Conservation (phyloP, 108 stramenopile genomes). For the Skeletonema tropicum region DNA sequence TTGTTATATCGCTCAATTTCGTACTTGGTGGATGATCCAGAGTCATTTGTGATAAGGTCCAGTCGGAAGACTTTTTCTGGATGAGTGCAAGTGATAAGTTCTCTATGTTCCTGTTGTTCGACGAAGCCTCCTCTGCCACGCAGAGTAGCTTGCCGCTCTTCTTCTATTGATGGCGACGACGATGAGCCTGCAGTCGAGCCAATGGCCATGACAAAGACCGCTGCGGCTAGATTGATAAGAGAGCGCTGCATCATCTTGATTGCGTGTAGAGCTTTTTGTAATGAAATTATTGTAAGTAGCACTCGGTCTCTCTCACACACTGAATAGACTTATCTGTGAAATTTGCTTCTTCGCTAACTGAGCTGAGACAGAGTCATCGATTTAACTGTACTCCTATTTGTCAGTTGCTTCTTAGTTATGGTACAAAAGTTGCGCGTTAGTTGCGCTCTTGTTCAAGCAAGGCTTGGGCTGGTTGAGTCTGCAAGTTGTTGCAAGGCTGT, state of each 20-base stretch:
- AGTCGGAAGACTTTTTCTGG: neutral
- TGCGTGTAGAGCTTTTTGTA: too few species aligned
- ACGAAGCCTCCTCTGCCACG: neutral
- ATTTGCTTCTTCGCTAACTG: too few species aligned
- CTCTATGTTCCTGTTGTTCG: neutral
- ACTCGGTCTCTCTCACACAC: too few species aligned
- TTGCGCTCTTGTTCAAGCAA: too few species aligned
- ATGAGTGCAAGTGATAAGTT: neutral
- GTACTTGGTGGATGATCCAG: neutral
- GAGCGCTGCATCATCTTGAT: neutral
- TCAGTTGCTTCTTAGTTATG: too few species aligned
- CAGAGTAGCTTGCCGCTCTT: neutral
- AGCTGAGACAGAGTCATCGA: too few species aligned
- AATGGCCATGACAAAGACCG: neutral
- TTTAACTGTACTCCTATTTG: too few species aligned
- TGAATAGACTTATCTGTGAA: too few species aligned
- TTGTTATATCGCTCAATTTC: neutral
- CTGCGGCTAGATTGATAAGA: neutral
- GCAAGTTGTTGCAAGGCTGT: too few species aligned
- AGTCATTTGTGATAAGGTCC: neutral
- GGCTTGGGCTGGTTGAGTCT: too few species aligned
- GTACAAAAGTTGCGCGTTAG: too few species aligned
- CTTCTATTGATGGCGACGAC: neutral
- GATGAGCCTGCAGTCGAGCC: neutral
- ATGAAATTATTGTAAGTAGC: too few species aligned